Conservation (phyloP, 208 protist genomes). For the Leishmania tarentolae region DNA sequence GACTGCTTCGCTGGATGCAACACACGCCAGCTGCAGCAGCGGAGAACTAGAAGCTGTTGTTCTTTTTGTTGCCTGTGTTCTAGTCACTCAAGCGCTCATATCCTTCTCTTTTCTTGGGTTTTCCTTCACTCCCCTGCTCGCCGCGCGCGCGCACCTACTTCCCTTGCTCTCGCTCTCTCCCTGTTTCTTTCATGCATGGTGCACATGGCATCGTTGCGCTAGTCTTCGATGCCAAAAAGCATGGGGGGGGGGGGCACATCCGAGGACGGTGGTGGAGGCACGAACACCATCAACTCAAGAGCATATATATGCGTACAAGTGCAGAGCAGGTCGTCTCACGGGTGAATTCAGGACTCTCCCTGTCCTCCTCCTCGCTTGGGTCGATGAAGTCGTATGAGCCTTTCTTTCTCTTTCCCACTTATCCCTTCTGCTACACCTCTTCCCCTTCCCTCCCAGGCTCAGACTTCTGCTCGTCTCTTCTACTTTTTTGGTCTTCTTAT, state of each 20-base stretch:
- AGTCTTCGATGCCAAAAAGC: not conserved
- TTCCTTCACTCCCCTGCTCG: not conserved
- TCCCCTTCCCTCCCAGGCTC: not conserved
- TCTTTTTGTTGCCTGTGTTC: not conserved
- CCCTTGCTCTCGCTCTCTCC: not conserved
- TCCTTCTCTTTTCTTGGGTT: not conserved
- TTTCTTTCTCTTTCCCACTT: not conserved
- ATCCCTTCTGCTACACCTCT: not conserved
- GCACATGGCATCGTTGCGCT: not conserved
- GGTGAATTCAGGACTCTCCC: not conserved
- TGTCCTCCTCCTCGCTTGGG: not conserved
- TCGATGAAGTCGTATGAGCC: not conserved
- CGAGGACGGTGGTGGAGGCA: not conserved
- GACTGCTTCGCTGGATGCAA: slow-evolving; percentile 24
- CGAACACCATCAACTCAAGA: not conserved
- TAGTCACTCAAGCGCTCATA: not conserved
- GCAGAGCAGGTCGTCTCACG: not conserved
- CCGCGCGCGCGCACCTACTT: not conserved
- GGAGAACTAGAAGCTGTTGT: not conserved
- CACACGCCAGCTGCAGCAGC: not conserved
- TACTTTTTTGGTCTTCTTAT: not conserved
- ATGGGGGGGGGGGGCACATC: not conserved
- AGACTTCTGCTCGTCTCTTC: not conserved
- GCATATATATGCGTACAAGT: not conserved
- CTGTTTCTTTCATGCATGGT: not conserved